Evolutionary conservation across 192 early-diverging fungal genomes (phyloP).

Genomic region (Chytriomyces hyalinus): DNA sequence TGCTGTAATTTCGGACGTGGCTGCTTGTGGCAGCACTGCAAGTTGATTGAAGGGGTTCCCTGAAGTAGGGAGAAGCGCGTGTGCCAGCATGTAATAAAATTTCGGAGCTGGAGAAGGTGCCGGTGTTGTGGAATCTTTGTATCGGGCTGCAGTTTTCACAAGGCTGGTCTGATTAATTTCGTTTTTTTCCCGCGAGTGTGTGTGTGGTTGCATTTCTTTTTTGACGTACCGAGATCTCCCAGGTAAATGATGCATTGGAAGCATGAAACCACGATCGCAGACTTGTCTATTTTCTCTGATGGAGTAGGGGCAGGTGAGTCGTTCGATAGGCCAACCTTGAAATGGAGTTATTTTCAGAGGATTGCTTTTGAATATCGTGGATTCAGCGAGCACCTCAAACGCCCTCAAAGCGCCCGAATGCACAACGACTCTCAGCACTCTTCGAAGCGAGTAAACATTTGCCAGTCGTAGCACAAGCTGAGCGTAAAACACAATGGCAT

Average conservation of each 20-base stretch:
- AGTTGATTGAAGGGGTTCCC: slow-evolving; percentile 80
- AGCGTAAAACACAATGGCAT: slow-evolving; percentile 21
- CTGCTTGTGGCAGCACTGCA: slow-evolving; percentile 58
- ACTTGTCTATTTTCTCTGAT: neutral
- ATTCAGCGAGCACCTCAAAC: neutral
- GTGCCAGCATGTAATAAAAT: slow-evolving; percentile 72
- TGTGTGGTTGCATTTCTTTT: slow-evolving; percentile 3
- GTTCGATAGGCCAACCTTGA: neutral
- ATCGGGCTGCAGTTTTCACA: neutral
- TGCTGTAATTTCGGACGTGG: neutral
- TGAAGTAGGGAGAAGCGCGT: slow-evolving; percentile 61
- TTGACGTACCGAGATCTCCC: slow-evolving; percentile 66
- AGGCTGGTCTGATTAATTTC: too few species aligned
- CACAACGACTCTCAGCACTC: neutral
- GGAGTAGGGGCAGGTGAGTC: neutral
- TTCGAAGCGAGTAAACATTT: neutral
- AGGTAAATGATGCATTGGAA: slow-evolving; percentile 64
- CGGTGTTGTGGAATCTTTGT: slow-evolving; percentile 8
- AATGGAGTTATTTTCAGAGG: too few species aligned
- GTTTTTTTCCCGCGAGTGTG: too few species aligned
- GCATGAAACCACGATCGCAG: slow-evolving; percentile 20
- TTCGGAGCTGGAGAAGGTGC: slow-evolving; percentile 46
- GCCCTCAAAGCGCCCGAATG: neutral
- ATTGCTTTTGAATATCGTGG: too few species aligned
- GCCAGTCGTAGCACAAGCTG: slow-evolving; percentile 8